Conservation (phyloP, 2,329 filamentous ascomycete species). For the Xylaria sp. region DNA sequence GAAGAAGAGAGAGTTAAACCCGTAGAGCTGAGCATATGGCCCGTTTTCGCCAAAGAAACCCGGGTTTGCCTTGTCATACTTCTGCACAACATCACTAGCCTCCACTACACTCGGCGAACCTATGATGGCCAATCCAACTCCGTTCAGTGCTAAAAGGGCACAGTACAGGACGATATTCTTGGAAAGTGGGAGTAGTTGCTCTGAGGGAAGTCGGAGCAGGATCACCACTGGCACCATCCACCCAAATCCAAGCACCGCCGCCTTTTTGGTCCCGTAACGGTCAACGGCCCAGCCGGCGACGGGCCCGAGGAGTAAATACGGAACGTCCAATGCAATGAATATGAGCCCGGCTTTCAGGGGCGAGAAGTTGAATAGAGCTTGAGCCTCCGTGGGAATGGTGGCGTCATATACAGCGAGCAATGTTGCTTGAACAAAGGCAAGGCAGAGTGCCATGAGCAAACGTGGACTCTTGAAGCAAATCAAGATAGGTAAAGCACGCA, state of each 20-base stretch:
- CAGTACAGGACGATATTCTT: slow-evolving; percentile 44
- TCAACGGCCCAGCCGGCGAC: slow-evolving; percentile 53
- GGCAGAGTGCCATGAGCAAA: slow-evolving; percentile 53
- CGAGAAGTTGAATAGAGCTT: slow-evolving; percentile 52
- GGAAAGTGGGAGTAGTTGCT: slow-evolving; percentile 47
- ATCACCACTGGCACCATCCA: slow-evolving; percentile 69
- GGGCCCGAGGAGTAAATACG: slow-evolving; percentile 51
- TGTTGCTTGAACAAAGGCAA: slow-evolving; percentile 58
- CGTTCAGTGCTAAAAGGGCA: slow-evolving; percentile 55
- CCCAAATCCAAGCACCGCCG: slow-evolving; percentile 57
- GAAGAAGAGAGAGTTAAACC: slow-evolving; percentile 72
- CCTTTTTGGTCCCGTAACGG: slow-evolving; percentile 51
- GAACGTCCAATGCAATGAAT: slow-evolving; percentile 53
- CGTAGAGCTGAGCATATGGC: slow-evolving; percentile 74
- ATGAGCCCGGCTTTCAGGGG: slow-evolving; percentile 52
- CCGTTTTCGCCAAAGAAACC: slow-evolving; percentile 65
- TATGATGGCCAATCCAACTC: slow-evolving; percentile 64
- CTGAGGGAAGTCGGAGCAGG: slow-evolving; percentile 67
- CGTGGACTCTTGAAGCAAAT: slow-evolving; percentile 55
- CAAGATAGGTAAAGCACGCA: slow-evolving; percentile 59
- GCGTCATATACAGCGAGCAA: slow-evolving; percentile 54
- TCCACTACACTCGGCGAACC: slow-evolving; percentile 68
- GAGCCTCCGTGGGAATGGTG: slow-evolving; percentile 53
- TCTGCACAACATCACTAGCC: slow-evolving; percentile 64
- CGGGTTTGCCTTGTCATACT: slow-evolving; percentile 65